Base-by-base conservation (phyloP, 2,329 filamentous ascomycete species). In the Xylaria multiplex region DNA sequence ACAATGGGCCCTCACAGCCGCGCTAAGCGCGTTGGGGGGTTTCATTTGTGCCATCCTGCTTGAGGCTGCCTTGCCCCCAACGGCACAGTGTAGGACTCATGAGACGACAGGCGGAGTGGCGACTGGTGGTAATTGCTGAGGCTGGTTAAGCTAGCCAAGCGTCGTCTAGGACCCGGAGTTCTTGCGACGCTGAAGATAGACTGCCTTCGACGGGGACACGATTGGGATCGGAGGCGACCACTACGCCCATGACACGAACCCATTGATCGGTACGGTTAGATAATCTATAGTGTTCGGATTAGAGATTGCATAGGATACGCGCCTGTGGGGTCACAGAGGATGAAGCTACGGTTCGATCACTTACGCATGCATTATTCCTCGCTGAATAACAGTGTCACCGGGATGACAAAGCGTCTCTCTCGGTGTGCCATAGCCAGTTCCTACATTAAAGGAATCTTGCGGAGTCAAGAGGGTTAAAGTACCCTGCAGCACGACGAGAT, bases 291-390 rank as follows among this genome's bases (percentile, higher is more conserved):
- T 52, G 30, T 32, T 2, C n/a, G 7, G 5, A 43, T 63, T 37
- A 59, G 35, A 37, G 35, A 37, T 9, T 9, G 35, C 3, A 37
- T 8, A 37, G 35, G 35, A 37, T 37, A 46, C 27, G 32, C 27
- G 27, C 5, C 27, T 27, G 5, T 27, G 27, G 27, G 27, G 3
- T 30, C 27, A 30, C 7, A 14, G 22, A 49, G 32, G 22, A 50
- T 46, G 52, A 45, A 45, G 37, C 22, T 8, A 24, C 40, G 37
- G 19, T 45, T 16, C 24, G 24, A 13, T 22, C 32, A 76, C 77
- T 77, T 72, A 78, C 77, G 73, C 72, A 62, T 78, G 75, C 70
- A 77, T 73, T 14, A 71, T 72, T 4, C 76, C 74, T 22, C 77
- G 71, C 66, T 77, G 73, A 42, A 72, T 60, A n/a, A 77, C 70